Conservation (phyloP, 108 stramenopile species). For the Cyclotella sp. region DNA sequence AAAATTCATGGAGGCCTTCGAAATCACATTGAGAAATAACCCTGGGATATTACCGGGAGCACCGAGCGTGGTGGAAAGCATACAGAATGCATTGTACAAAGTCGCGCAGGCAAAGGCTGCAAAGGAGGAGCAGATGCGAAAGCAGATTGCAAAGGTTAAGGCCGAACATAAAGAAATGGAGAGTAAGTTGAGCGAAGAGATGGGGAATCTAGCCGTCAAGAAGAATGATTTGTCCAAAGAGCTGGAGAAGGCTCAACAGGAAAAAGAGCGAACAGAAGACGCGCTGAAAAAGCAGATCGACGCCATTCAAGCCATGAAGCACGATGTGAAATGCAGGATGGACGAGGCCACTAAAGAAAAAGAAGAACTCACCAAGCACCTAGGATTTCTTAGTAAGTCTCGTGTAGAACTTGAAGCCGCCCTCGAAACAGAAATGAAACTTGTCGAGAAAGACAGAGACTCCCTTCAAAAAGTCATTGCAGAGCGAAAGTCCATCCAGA, state of each 20-base stretch:
- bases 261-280: conserved; percentile 26
- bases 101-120: conserved; percentile 17
- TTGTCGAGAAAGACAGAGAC: conserved; percentile 41
- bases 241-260: conserved; percentile 11
- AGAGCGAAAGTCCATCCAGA: conserved; percentile 32
- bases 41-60: conserved; percentile 41
- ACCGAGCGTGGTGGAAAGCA: conserved; percentile 25
- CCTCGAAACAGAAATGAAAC: conserved; percentile 37
- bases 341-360: conserved; percentile 27
- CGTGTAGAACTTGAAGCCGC: conserved; percentile 35
- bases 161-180: conserved; percentile 33
- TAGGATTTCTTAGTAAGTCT: conserved; percentile 38
- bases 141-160: conserved; percentile 26
- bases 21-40: conserved; percentile 35
- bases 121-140: conserved; percentile 26
- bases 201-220: conserved; percentile 22
- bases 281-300: conserved; percentile 26
- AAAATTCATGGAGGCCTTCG: conserved; percentile 47
- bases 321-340: conserved; percentile 20
- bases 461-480: conserved; percentile 27
- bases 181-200: conserved; percentile 19
- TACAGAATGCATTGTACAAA: conserved; percentile 38
- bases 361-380: conserved; percentile 40
- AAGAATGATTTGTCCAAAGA: conserved; percentile 21
- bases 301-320: conserved; percentile 31